phyloP scores from a whole-genome alignment of 2,329 filamentous ascomycete species.

The Botrytis elliptica region DNA sequence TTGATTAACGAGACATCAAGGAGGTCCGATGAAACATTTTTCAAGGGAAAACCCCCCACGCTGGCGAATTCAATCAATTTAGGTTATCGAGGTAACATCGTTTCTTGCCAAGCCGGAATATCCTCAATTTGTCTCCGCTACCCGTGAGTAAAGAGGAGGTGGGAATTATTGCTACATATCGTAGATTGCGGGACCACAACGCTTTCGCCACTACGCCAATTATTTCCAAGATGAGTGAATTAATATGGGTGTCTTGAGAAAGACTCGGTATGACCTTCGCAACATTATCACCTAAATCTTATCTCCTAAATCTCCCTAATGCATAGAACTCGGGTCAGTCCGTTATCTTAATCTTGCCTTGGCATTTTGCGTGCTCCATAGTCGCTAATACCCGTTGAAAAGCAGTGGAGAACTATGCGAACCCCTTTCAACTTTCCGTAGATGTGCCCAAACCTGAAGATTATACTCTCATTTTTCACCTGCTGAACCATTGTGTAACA shows the following conservation, averaged over 20 bases:
- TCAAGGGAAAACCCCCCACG: background rate
- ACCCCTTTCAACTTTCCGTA: slow-evolving; percentile 3
- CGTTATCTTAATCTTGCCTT: slow-evolving; percentile 6
- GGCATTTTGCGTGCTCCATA: slow-evolving; percentile 5
- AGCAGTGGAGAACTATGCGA: slow-evolving; percentile 16
- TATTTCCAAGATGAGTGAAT: slow-evolving; percentile 10
- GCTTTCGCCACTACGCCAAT: slow-evolving; percentile 3
- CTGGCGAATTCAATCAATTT: background rate
- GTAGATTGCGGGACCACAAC: slow-evolving; percentile 6
- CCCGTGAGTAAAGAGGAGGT: background rate
- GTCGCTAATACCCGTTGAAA: slow-evolving; percentile 8
- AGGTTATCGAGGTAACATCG: slow-evolving; percentile 6
- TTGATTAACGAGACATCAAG: background rate
- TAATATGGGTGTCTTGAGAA: background rate
- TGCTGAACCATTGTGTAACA: slow-evolving; percentile 11
- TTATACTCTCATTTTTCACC: background rate
- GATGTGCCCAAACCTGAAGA: background rate
- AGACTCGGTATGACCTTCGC: background rate
- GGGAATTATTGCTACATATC: slow-evolving; percentile 8
- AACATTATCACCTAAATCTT: background rate
- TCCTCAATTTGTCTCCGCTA: slow-evolving; percentile 1
- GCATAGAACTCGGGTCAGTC: slow-evolving; percentile 7
- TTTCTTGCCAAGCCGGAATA: slow-evolving; percentile 12
- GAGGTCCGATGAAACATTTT: background rate
- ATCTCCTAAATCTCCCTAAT: slow-evolving; percentile 8